Conservation (phyloP, 495 filamentous ascomycete genomes). For the Penicillium soppii region DNA sequence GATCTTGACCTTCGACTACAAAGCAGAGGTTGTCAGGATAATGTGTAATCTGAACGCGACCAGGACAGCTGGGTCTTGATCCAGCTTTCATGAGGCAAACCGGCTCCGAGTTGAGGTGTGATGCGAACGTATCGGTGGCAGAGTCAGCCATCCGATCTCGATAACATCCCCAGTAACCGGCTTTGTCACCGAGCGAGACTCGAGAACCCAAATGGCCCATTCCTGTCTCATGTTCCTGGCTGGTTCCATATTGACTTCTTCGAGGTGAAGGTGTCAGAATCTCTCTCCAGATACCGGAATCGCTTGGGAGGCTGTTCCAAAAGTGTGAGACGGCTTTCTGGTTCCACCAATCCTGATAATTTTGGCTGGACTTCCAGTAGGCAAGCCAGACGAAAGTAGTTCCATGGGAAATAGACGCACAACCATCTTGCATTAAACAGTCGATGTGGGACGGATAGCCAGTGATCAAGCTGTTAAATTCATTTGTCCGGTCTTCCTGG, state of each 20-base stretch:
- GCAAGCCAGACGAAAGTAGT: constrained; percentile 15
- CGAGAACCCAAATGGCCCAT: constrained; percentile 18
- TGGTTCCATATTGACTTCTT: constrained; percentile 22
- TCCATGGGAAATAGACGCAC: neutral
- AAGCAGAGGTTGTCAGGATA: constrained; percentile 32
- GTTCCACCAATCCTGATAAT: constrained; percentile 17
- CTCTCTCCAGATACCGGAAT: constrained; percentile 31
- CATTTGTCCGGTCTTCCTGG: neutral
- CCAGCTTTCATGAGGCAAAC: neutral
- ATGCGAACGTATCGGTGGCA: neutral
- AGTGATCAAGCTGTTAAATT: constrained; percentile 6
- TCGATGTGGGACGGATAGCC: constrained; percentile 2
- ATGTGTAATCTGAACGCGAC: constrained; percentile 13
- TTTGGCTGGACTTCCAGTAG: constrained; percentile 13
- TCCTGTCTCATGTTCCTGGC: constrained; percentile 6
- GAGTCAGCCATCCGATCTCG: constrained; percentile 18
- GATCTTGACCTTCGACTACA: constrained; percentile 31
- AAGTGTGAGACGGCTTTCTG: constrained; percentile 15
- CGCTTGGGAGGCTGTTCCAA: constrained; percentile 21
- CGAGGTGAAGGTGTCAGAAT: constrained; percentile 17
- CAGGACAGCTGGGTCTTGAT: constrained; percentile 4
- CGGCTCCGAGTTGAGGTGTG: neutral
- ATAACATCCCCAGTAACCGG: constrained; percentile 35
- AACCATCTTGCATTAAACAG: constrained; percentile 11
- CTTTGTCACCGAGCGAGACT: constrained; percentile 15